Base-by-base conservation (phyloP, 1,284 basidiomycete genomes). In the Termitomyces sp. region DNA sequence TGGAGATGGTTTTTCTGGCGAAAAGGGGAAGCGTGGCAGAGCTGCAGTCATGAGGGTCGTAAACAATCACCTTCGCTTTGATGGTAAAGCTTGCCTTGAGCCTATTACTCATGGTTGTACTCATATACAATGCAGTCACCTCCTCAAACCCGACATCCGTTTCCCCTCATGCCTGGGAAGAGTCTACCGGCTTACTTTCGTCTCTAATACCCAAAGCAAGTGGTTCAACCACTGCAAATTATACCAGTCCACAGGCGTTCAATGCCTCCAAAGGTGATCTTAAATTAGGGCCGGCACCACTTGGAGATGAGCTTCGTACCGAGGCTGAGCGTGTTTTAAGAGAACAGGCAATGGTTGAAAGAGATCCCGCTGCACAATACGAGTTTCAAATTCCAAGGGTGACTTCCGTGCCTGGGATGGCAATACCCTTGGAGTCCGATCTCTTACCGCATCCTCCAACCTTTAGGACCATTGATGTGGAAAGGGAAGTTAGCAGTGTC, bases 31-130 rank as follows among this genome's bases (percentile, higher is more conserved):
- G 60, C 77, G 88, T 56, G 88, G 89, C 31, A 72, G 91, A 62
- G 80, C 91, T 50, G 85, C 92, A 8, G 88, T 98, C 55, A 88
- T 97, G 81, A 83, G 88, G 45, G 93, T 99, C 42, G 88, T 99
- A 49, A 97, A 97, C 68, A 94, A 94, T 66, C 86, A 94, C 61
- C 78, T 98, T 43, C 83, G 86, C 42, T 90, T 99, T 60, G 90
- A 97, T 65, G 89, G 94, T 94, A 71, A 73, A 68, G 66, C 31
- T 55, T 47, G 31, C 49, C 14, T 43, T 19, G 48, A 48, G 53
- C 49, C 48, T 57, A 46, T 45, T 28, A 11, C 31, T 48, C 33
- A 38, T 24, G 48, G 48, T 44, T 52, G 53, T 60, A 56, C 60
- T 68, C 68, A 66, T 64, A 46, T 54, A 51, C 46, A 57, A 61